phyloP scores from a whole-genome alignment of 441 rosid genomes.

The Populus hybrid region DNA sequence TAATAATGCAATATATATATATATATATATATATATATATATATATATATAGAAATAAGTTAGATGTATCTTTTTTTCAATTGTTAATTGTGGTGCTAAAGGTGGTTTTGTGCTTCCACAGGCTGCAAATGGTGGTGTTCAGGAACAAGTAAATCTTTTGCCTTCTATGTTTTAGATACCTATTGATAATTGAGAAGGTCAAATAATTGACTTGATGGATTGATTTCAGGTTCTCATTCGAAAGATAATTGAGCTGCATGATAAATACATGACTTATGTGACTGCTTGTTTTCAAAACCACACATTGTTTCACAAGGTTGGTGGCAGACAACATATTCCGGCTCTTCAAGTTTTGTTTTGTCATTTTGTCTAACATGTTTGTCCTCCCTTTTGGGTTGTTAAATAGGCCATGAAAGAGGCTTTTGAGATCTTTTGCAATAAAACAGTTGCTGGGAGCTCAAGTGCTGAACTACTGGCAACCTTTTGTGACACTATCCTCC shows the following conservation, averaged over 20 bases:
- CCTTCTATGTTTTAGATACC: neutral
- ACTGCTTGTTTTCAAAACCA: constrained; percentile 79
- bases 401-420: constrained; percentile 90
- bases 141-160: constrained; percentile 62
- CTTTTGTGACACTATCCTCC: constrained; percentile 86
- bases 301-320: constrained; percentile 87
- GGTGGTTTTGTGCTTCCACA: constrained; percentile 23
- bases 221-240: constrained; percentile 72
- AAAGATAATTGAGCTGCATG: constrained; percentile 82
- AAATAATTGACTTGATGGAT: constrained; percentile 9
- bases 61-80: neutral
- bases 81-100: constrained; percentile 12
- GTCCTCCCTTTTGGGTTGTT: constrained; percentile 10
- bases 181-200: neutral
- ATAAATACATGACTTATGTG: constrained; percentile 79
- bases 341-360: neutral
- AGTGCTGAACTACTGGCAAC: constrained; percentile 92
- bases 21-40: too few relatives aligned
- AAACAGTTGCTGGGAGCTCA: constrained; percentile 80
- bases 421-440: constrained; percentile 89
- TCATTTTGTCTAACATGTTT: neutral
- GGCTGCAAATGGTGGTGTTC: constrained; percentile 57
- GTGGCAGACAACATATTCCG: constrained; percentile 6
- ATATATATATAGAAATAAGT: neutral
- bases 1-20: too few relatives aligned